A percentile compares a stretch with the other conserved stretches of the same genome.
phyloP scores from a whole-genome alignment of 2,329 filamentous ascomycete species.

The Neoarthrinium moseri region DNA sequence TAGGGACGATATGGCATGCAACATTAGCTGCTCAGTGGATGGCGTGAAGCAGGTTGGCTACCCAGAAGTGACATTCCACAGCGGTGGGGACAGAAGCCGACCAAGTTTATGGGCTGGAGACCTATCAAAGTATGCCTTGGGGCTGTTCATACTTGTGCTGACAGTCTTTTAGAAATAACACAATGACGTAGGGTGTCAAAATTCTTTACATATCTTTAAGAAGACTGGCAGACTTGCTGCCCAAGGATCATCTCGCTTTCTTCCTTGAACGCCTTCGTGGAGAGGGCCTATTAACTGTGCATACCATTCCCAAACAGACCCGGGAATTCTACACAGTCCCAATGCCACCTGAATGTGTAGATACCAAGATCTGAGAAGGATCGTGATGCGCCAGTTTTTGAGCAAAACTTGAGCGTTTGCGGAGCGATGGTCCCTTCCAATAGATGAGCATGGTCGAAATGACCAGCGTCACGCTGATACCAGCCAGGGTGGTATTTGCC shows the following conservation, averaged over 20 bases:
- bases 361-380: background rate
- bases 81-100: too few relatives aligned
- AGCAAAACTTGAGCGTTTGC: conserved; percentile 51
- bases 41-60: background rate
- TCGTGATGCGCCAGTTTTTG: conserved; percentile 51
- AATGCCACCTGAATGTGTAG: too few relatives aligned
- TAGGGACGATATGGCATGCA: background rate
- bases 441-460: conserved; percentile 56
- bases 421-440: conserved; percentile 51
- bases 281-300: too few relatives aligned
- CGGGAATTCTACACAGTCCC: too few relatives aligned
- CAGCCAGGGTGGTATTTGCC: conserved; percentile 52
- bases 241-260: too few relatives aligned
- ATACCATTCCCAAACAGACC: too few relatives aligned
- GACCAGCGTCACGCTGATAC: conserved; percentile 47
- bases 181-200: background rate
- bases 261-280: too few relatives aligned
- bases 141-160: too few relatives aligned
- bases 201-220: too few relatives aligned
- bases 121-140: too few relatives aligned
- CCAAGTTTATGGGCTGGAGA: background rate
- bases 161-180: too few relatives aligned
- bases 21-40: background rate
- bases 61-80: background rate
- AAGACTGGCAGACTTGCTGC: too few relatives aligned